Evolutionary conservation across 148 eudicot species (phyloP), one percentile per base, ranked within the genome.

Genomic region (Rhododendron ferrugineum): DNA sequence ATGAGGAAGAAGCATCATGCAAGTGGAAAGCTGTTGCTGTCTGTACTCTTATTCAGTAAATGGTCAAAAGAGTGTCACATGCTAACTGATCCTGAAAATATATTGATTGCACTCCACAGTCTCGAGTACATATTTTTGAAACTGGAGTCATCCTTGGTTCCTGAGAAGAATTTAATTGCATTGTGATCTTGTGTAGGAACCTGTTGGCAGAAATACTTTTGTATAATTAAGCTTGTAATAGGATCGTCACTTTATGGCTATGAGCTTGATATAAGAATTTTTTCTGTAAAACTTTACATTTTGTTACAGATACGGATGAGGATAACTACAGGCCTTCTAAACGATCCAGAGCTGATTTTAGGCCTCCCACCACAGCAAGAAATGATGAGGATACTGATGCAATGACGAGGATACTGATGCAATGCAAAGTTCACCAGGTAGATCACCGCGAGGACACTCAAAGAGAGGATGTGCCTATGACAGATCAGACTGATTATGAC

Each of bases 391-490:
- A 95, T 82, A 89, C 94, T 76, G 98, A 96, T 88, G 92, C 92
- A 28, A 94, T 94, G 81, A n/a, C n/a, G 98, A 95, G 82, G 98
- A 95, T 82, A 89, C 94, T 76, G 98, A 96, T 88, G 92, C 92
- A 28, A 94, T 94, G 81, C 98, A 91, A 76, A 96, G 98, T 88
- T 93, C 98, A 73, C 98, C 96, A 28, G 98, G 96, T 84, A 89
- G 96, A 89, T 91, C 98, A 79, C 95, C 91, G 46, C 86, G 88
- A 34, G 98, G 91, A 34, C 88, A 90, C 81, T 92, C 93, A 1
- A 36, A 89, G 97, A 85, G 96, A 92, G 62, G 98, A 96, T 83
- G 92, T 91, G 40, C 94, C 93, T 75, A 91, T 93, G 95, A 96
- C 99, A 89, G 97, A 93, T 89, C 92, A 89, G 68, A 91, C 96